Evolutionary conservation across 441 rosid genomes (phyloP), one percentile per base, ranked within the genome.

Genomic region (Brassica balearica): DNA sequence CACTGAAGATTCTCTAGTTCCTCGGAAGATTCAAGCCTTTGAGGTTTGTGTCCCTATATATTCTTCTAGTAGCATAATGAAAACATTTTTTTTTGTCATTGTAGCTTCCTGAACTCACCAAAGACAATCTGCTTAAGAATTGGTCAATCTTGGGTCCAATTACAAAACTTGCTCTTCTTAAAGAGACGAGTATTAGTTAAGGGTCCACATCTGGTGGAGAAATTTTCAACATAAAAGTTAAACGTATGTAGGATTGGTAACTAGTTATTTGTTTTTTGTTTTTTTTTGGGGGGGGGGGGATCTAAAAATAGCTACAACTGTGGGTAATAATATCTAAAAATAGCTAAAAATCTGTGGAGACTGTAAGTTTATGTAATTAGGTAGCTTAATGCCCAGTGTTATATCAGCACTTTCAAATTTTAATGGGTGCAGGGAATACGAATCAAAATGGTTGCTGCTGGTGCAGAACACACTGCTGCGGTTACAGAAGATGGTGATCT

Each of bases 401-500:
- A 22, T 25, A 15, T 75, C 65, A 66, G 65, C 48, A 34, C 66
- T 48, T 71, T 12, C 20, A 71, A 68, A 25, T 77, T 81, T 15
- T 72, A 56, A 27, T 73, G 78, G 59, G 22, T 89, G 85, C 82
- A 96, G 98, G 97, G 93, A 25, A 81, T 88, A 59, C 82, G 90
- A 6, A 83, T 92, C 81, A 96, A 90, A 90, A 85, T 91, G 97
- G 97, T 96, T 56, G 97, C 99, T 73, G 98, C 98, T 80, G 99
- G 99, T 82, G 99, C 98, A 64, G 99, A 96, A 81, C 99, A 96
- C 88, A 91, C 97, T 73, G 97, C 93, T 65, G 99, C 99, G 68
- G 88, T 94, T 72, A 85, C 99, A 68, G 97, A 92, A 86, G 90
- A 88, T 79, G 99, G 99, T 83, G 92, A 87, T 46, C 94, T 96